Evolutionary conservation across 345 rosid species (phyloP).

Genomic region (Cardamine chenopodiifolia): DNA sequence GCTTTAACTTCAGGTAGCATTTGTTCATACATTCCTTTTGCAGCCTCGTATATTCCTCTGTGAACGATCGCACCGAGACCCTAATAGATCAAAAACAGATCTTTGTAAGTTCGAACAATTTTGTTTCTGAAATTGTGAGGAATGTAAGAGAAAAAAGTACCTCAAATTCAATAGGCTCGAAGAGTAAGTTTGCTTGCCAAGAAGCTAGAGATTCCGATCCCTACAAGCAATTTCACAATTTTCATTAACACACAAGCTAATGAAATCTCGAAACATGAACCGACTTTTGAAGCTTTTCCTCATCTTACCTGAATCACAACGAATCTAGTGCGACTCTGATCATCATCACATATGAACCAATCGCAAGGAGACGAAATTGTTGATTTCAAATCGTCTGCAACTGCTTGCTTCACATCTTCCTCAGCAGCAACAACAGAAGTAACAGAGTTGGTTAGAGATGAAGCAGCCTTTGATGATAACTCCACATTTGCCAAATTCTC

Average conservation of each 20-base stretch:
- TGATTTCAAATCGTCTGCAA: slow-evolving; percentile 87
- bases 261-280: not conserved
- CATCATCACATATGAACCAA: slow-evolving; percentile 96
- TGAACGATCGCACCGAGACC: slow-evolving; percentile 73
- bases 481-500: slow-evolving; percentile 30
- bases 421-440: slow-evolving; percentile 95
- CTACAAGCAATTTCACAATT: slow-evolving; percentile 40
- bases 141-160: slow-evolving; percentile 33
- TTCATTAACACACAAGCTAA: slow-evolving; percentile 1
- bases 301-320: slow-evolving; percentile 78
- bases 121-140: not conserved
- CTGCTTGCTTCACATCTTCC: slow-evolving; percentile 96
- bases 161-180: slow-evolving; percentile 85
- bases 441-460: slow-evolving; percentile 75
- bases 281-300: not conserved
- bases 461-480: slow-evolving; percentile 54
- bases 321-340: slow-evolving; percentile 69
- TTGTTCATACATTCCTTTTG: slow-evolving; percentile 89
- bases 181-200: slow-evolving; percentile 87
- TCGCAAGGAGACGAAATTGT: slow-evolving; percentile 80
- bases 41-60: slow-evolving; percentile 92
- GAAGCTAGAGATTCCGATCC: slow-evolving; percentile 88
- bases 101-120: not conserved
- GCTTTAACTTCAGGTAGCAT: slow-evolving; percentile 75
- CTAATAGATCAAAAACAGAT: slow-evolving; percentile 34